A percentile compares a stretch with the other conserved stretches of the same genome.
Conservation (phyloP, 192 early-diverging fungal genomes). For the Backusella liffmaniae region DNA sequence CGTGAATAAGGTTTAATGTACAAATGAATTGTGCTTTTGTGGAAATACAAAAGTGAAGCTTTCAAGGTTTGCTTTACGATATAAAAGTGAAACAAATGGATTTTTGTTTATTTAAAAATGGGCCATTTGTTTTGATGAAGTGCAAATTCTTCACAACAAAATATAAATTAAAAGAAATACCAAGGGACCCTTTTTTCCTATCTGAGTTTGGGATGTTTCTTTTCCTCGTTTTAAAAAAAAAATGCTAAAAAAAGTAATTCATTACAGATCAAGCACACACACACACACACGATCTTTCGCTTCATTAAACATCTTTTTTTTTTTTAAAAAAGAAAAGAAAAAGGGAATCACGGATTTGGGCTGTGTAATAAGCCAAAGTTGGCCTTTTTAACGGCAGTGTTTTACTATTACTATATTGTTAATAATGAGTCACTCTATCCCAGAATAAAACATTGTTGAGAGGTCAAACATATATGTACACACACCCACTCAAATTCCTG, state of each 20-base stretch:
- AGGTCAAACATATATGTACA: neutral
- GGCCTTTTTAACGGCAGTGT: too few species aligned
- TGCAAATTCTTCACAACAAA: neutral
- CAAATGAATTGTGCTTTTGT: too few species aligned
- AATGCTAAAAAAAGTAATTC: neutral
- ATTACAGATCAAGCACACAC: neutral
- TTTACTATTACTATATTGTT: too few species aligned
- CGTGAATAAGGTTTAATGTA: too few species aligned
- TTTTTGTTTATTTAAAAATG: too few species aligned
- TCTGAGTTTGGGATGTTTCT: neutral
- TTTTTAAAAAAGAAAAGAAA: too few species aligned
- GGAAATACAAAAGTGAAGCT: neutral
- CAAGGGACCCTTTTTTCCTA: neutral
- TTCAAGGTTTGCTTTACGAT: neutral
- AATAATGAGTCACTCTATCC: neutral
- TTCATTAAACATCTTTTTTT: too few species aligned
- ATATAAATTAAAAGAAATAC: neutral
- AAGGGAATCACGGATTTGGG: too few species aligned
- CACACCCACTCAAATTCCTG: neutral
- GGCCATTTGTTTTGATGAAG: neutral
- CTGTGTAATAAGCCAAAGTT: too few species aligned
- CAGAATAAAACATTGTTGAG: neutral
- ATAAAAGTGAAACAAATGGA: too few species aligned
- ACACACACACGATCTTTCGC: too few species aligned
- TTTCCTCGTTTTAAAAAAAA: neutral